Conservation (phyloP, 2,329 filamentous ascomycete species). For the Xylariaceae sp. region DNA sequence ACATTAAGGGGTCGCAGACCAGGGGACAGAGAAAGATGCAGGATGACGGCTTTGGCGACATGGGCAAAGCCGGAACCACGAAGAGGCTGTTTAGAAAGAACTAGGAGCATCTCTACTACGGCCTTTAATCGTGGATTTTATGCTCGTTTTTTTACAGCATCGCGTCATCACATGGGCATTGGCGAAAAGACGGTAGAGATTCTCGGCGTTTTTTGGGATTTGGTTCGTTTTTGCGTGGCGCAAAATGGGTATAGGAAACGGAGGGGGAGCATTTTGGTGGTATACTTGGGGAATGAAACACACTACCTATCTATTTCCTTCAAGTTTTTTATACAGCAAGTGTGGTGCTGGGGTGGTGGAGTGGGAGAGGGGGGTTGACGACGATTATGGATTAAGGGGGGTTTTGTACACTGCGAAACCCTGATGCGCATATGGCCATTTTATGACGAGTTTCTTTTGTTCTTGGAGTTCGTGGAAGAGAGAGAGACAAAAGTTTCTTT, state of each 20-base stretch:
- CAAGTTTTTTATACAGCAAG: no score
- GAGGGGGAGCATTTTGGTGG: constrained; percentile 6
- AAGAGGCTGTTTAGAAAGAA: constrained; percentile 62
- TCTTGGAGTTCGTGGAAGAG: no score
- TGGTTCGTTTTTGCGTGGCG: constrained; percentile 6
- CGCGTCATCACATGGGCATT: not conserved
- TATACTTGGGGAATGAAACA: no score
- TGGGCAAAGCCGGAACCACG: constrained; percentile 67
- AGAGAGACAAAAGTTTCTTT: no score
- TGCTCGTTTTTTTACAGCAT: not conserved
- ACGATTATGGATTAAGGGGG: no score
- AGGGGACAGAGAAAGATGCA: constrained; percentile 21
- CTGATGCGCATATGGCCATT: no score
- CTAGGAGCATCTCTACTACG: constrained; percentile 29
- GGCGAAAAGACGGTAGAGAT: not conserved
- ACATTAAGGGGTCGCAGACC: constrained; percentile 12
- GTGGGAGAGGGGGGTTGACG: no score
- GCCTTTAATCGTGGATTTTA: constrained; percentile 3
- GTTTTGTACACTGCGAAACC: no score
- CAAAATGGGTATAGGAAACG: constrained; percentile 9
- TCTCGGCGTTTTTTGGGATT: not conserved
- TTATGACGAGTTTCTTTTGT: no score
- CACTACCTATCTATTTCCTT: no score
- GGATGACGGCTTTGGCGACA: constrained; percentile 55
- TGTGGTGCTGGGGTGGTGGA: no score